Conservation (phyloP, 75 land plant genomes). For the Larix kaempferi region DNA sequence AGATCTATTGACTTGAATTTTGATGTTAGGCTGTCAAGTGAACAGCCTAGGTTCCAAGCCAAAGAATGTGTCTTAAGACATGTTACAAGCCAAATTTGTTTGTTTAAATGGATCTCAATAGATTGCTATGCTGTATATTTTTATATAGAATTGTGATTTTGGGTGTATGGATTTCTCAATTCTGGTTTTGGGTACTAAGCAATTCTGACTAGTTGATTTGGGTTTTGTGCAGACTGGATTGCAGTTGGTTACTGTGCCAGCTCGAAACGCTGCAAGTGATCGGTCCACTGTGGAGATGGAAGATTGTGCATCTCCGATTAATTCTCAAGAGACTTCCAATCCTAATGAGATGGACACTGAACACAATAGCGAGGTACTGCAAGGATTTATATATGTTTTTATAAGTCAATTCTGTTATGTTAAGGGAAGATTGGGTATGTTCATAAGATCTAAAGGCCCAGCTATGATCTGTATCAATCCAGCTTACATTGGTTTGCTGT, state of each 20-base stretch:
- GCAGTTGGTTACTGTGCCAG: background rate
- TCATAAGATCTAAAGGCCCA: background rate
- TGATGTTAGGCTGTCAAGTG: no score
- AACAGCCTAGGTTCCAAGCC: no score
- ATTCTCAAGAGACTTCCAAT: background rate
- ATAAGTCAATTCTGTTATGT: background rate
- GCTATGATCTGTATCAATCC: background rate
- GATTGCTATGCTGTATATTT: no score
- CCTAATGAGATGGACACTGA: background rate
- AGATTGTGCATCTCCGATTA: background rate
- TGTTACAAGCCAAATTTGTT: no score
- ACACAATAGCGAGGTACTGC: background rate
- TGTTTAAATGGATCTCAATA: no score
- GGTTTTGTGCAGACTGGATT: conserved; percentile 6
- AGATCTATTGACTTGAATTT: no score
- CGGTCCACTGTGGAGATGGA: conserved; percentile 10
- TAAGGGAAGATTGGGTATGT: background rate
- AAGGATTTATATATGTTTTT: background rate
- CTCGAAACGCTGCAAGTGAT: conserved; percentile 7
- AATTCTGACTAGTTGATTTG: background rate
- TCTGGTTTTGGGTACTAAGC: no score
- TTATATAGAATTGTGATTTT: background rate
- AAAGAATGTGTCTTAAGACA: no score
- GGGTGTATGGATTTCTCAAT: background rate
- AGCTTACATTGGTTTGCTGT: background rate